These are phyloP conservation scores for Fraxinus nigra DNA, from an alignment of 305 asterid species.

Conservation along the genomic window DNA sequence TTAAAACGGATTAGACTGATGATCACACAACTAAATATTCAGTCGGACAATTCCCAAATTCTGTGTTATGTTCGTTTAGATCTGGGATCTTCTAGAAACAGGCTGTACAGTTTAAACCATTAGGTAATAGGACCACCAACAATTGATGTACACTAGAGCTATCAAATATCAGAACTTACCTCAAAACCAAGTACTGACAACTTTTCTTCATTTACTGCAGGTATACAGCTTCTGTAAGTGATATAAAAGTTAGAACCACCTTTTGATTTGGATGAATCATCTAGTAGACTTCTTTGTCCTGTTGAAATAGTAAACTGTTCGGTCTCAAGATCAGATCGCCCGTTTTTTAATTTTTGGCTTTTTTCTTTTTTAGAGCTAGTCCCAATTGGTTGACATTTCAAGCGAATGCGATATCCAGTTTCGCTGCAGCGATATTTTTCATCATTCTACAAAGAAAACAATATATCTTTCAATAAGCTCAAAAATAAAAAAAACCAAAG, in stretches of 20 bases:
- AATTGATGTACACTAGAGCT: background rate
- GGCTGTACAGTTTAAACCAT: background rate
- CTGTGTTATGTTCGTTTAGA: background rate
- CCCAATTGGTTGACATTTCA: conserved; percentile 62
- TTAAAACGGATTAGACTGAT: background rate
- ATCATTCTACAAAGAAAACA: conserved; percentile 50
- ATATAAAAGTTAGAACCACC: conserved; percentile 45
- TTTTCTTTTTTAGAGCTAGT: conserved; percentile 42
- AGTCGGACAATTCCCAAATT: background rate
- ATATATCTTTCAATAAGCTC: conserved; percentile 15
- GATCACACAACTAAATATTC: background rate
- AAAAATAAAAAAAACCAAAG: conserved; percentile 2
- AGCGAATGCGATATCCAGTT: conserved; percentile 92
- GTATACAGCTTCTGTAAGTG: conserved; percentile 91
- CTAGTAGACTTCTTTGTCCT: conserved; percentile 51
- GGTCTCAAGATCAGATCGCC: conserved; percentile 60
- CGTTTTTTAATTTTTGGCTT: conserved; percentile 33
- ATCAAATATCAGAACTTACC: conserved; percentile 41
- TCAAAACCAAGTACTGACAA: conserved; percentile 84
- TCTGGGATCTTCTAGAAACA: background rate
- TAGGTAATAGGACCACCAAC: background rate
- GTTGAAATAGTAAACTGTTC: conserved; percentile 26
- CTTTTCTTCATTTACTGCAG: conserved; percentile 80
- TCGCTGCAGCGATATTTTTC: conserved; percentile 81
- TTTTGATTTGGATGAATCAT: conserved; percentile 43